Percentiles rank a stretch among this genome's conserved stretches.
These are phyloP conservation scores for Yamadazyma conglobata DNA, from an alignment of 1,139 yeast genomes.

Conservation along the genomic window DNA sequence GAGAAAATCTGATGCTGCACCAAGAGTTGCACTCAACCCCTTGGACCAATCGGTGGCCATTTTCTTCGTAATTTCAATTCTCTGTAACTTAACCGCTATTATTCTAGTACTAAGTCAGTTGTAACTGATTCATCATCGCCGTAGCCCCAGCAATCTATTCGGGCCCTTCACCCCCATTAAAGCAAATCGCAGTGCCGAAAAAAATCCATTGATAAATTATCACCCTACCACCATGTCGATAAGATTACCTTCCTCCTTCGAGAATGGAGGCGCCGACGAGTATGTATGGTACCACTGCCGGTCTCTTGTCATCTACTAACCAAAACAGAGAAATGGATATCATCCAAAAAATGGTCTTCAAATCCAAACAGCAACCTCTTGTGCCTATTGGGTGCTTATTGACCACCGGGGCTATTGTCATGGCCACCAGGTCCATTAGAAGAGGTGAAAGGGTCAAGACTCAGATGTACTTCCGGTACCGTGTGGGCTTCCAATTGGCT, in stretches of 20 bases:
- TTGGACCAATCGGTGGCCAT: too few species aligned
- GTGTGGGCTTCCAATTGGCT: conserved; percentile 81
- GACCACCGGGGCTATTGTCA: conserved; percentile 74
- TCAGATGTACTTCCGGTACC: conserved; percentile 83
- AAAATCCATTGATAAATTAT: too few species aligned
- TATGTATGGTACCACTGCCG: conserved; percentile 10
- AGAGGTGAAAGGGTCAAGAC: conserved; percentile 73
- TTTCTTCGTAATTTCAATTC: too few species aligned
- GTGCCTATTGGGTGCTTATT: conserved; percentile 80
- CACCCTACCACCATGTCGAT: conserved; percentile 11
- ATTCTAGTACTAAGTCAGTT: too few species aligned
- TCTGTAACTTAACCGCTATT: too few species aligned
- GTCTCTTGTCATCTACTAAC: conserved; percentile 13
- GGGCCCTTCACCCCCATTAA: too few species aligned
- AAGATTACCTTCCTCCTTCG: conserved; percentile 18
- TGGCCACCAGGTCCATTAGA: conserved; percentile 75
- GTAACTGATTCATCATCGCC: too few species aligned
- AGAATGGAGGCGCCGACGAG: conserved; percentile 12
- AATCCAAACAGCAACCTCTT: conserved; percentile 68
- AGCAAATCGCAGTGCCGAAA: too few species aligned
- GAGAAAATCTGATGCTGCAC: too few species aligned
- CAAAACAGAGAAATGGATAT: conserved; percentile 27
- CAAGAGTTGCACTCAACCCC: too few species aligned
- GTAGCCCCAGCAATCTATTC: too few species aligned
- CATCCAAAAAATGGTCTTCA: conserved; percentile 28